Percentiles rank a stretch among this genome's conserved stretches.
These are phyloP conservation scores for Penicillium brevicompactum DNA, from an alignment of 2,329 filamentous ascomycete species.

Conservation along the genomic window DNA sequence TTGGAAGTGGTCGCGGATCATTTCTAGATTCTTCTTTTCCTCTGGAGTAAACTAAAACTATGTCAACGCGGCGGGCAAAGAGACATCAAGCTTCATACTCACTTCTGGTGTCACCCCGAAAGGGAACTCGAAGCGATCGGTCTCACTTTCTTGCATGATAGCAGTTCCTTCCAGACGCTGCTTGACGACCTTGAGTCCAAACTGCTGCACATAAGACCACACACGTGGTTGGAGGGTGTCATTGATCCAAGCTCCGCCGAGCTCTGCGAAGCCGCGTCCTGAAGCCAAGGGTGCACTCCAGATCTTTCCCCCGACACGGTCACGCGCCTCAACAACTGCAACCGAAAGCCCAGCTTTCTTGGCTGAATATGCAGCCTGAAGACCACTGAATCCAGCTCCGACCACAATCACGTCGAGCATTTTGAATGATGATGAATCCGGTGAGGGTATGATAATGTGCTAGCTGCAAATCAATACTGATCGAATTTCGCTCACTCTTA, in stretches of 20 bases:
- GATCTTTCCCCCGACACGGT: conserved; percentile 48
- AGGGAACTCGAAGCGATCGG: conserved; percentile 25
- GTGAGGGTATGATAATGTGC: not conserved
- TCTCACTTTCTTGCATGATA: conserved; percentile 29
- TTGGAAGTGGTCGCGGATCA: conserved; percentile 40
- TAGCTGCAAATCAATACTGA: not conserved
- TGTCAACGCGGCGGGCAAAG: not conserved
- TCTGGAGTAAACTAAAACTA: conserved; percentile 29
- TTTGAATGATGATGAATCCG: not conserved
- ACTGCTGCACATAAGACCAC: conserved; percentile 29
- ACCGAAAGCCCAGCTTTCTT: conserved; percentile 35
- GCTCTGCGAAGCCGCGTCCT: conserved; percentile 28
- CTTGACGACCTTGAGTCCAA: conserved; percentile 32
- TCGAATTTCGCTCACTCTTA: not conserved
- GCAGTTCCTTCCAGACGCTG: conserved; percentile 35
- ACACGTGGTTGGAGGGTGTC: conserved; percentile 34
- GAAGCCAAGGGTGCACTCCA: conserved; percentile 26
- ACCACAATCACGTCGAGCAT: conserved; percentile 36
- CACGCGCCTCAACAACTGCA: conserved; percentile 44
- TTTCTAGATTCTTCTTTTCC: conserved; percentile 39
- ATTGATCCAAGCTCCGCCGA: conserved; percentile 41
- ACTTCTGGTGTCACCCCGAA: conserved; percentile 38
- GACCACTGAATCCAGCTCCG: conserved; percentile 43
- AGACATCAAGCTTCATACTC: not conserved
- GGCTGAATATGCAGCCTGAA: conserved; percentile 37